Base-by-base conservation (phyloP, 495 filamentous ascomycete genomes). In the Lepraria neglecta region DNA sequence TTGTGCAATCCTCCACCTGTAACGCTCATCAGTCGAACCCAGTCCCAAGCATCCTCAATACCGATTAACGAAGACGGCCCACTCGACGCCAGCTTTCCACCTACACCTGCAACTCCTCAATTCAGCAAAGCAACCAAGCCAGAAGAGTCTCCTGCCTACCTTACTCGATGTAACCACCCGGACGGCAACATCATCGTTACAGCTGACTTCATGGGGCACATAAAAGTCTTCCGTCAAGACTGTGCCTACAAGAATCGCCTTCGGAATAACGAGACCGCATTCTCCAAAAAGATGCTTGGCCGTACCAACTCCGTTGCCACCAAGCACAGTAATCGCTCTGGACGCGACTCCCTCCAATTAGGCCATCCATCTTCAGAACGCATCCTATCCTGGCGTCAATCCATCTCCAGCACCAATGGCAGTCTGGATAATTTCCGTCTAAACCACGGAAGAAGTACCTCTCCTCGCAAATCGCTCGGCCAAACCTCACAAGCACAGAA, bases 1-100 rank as follows among this genome's bases (percentile, higher is more conserved):
- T 81, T 97, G 24, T 97, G 94, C 76, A 97, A 99, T 68, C 94
- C 94, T 11, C 92, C 92, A 10, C 92, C 91, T 0, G 83, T 99
- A 10, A 91, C 87, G 2, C 82, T 99, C 9, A 76, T 91, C 40
- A 88, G 83, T 62, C 78, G 86, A n/a, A 82, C 85, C 40, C 88
- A 92, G 58, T 74, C 76, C 11, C 53, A 69, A 24, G 67, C 67
- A 9, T 76, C 79, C 12, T 77, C 77, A 2, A 76, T 72, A 60
- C 67, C 69, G 61, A 60, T 64, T 28, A 72, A 70, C 6, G 65
- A 67, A 43, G 53, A 63, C 33, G 65, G 48, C 6, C 53, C 27
- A 31, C 58, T 58, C 40, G n/a, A 68, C 53, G 38, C 24, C 53
- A 51, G 66, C 69, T 43, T 66, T 33, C 58, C 68, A 56, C 17